Evolutionary conservation across 2,329 filamentous ascomycete genomes (phyloP).

Genomic region (Fusarium transvaalense): DNA sequence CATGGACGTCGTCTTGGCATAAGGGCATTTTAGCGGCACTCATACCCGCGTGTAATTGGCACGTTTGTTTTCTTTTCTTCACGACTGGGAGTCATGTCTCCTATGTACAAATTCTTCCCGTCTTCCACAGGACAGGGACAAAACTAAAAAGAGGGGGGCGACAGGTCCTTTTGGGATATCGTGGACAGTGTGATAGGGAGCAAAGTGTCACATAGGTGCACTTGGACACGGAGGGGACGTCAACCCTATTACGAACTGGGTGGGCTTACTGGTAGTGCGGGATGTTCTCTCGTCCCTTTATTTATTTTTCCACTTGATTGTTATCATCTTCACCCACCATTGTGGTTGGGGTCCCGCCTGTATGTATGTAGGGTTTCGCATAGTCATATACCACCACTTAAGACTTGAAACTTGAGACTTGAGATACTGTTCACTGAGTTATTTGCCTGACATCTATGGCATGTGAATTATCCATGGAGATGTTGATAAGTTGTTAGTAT

Average conservation of each 20-base stretch:
- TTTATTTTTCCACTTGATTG: constrained; percentile 48
- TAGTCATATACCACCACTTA: constrained; percentile 48
- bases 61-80: constrained; percentile 43
- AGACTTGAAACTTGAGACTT: constrained; percentile 8
- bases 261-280: constrained; percentile 40
- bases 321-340: constrained; percentile 42
- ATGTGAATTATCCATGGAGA: too few relatives aligned
- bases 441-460: background rate
- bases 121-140: constrained; percentile 13
- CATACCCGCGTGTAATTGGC: constrained; percentile 42
- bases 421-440: background rate
- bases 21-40: constrained; percentile 21
- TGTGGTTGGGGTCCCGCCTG: constrained; percentile 42
- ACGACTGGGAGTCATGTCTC: constrained; percentile 41
- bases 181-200: constrained; percentile 34
- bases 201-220: constrained; percentile 36
- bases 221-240: constrained; percentile 16
- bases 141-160: constrained; percentile 41
- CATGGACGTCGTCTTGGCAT: constrained; percentile 16
- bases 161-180: constrained; percentile 41
- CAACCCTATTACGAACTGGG: constrained; percentile 32
- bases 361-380: constrained; percentile 52
- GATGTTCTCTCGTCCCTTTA: constrained; percentile 50
- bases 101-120: constrained; percentile 43
- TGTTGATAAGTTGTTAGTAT: background rate